Conservation (phyloP, 2,329 filamentous ascomycete species). For the Botrytis paeoniae region DNA sequence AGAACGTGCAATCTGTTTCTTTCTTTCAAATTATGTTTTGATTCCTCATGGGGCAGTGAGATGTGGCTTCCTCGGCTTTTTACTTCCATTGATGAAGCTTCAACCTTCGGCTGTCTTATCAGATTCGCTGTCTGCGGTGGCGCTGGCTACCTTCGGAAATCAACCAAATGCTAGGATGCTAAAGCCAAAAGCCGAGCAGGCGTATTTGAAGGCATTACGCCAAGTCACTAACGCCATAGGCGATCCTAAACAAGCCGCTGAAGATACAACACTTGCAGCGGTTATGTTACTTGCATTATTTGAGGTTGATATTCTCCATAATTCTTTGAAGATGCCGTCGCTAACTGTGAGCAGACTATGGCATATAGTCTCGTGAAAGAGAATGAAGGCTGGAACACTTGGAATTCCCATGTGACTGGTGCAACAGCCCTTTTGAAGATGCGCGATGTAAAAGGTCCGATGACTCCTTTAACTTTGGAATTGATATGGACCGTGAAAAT, state of each 20-base stretch:
- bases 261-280: conserved; percentile 17
- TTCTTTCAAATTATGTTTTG: conserved; percentile 19
- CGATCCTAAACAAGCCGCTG: conserved; percentile 6
- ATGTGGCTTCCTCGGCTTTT: conserved; percentile 14
- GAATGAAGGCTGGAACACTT: conserved; percentile 15
- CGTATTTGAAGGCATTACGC: conserved; percentile 16
- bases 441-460: conserved; percentile 11
- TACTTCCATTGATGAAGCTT: conserved; percentile 17
- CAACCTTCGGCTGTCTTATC: conserved; percentile 9
- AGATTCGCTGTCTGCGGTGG: conserved; percentile 2
- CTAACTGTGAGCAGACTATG: conserved; percentile 9
- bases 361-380: conserved; percentile 14
- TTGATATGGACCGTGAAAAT: conserved; percentile 10
- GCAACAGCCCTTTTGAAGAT: conserved; percentile 13
- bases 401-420: conserved; percentile 16
- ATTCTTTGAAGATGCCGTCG: background rate
- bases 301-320: background rate
- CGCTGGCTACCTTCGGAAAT: conserved; percentile 16
- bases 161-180: conserved; percentile 17
- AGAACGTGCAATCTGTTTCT: conserved; percentile 18
- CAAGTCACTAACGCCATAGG: conserved; percentile 6
- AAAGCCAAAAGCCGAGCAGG: conserved; percentile 18
- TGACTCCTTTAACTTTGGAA: conserved; percentile 13
- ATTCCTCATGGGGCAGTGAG: conserved; percentile 10
- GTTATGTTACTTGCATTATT: conserved; percentile 17